Evolutionary conservation across 805 yeast genomes (phyloP).

Genomic region (Osmozyma mogii): DNA sequence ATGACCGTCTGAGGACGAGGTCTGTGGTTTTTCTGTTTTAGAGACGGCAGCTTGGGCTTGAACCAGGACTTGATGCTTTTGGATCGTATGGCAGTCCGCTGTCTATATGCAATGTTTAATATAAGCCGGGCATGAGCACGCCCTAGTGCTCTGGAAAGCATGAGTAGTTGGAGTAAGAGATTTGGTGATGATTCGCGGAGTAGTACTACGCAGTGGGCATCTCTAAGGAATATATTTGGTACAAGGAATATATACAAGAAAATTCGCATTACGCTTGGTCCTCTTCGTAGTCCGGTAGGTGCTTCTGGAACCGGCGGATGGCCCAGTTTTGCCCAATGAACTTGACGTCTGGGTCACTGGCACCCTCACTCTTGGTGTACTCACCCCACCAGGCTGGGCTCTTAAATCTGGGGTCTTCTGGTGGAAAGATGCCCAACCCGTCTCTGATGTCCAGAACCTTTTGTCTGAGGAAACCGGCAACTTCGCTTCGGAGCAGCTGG

Average conservation of each 20-base stretch:
- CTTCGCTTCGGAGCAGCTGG: conserved; percentile 52
- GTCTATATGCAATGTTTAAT: too few relatives aligned
- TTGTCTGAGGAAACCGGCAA: conserved; percentile 63
- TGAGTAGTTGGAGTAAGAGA: too few relatives aligned
- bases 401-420: conserved; percentile 64
- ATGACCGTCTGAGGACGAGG: too few relatives aligned
- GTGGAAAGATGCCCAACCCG: conserved; percentile 34
- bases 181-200: too few relatives aligned
- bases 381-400: conserved; percentile 69
- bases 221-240: not conserved
- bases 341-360: conserved; percentile 56
- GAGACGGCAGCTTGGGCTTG: too few relatives aligned
- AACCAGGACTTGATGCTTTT: too few relatives aligned
- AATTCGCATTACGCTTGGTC: conserved; percentile 4
- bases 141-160: too few relatives aligned
- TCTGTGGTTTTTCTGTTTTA: too few relatives aligned
- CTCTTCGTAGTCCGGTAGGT: conserved; percentile 20
- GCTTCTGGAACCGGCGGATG: conserved; percentile 56
- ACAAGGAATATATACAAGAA: not conserved
- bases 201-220: too few relatives aligned
- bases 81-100: too few relatives aligned
- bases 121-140: too few relatives aligned
- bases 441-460: conserved; percentile 45
- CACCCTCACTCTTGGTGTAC: conserved; percentile 59
- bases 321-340: conserved; percentile 85